Conservation (phyloP, 495 filamentous ascomycete genomes). For the Lasiosphaeria ovina region DNA sequence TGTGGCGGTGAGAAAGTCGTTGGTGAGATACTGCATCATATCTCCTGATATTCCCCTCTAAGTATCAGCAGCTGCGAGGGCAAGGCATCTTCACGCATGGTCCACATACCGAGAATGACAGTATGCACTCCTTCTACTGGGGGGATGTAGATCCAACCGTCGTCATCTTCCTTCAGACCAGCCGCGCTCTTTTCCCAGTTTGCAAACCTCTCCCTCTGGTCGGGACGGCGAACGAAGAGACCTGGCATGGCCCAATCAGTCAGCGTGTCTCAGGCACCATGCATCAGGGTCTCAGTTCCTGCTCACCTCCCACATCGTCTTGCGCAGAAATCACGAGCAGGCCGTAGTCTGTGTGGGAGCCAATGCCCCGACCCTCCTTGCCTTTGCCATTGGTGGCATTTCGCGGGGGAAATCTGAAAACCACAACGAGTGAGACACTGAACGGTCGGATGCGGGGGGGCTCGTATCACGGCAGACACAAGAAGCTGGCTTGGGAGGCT, state of each 20-base stretch:
- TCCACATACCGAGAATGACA: conserved; percentile 42
- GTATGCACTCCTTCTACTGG: conserved; percentile 39
- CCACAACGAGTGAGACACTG: conserved; percentile 8
- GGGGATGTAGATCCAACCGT: conserved; percentile 44
- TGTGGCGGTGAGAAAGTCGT: conserved; percentile 38
- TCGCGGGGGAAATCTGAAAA: conserved; percentile 36
- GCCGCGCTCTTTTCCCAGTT: conserved; percentile 47
- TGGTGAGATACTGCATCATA: conserved; percentile 49
- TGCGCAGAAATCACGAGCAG: conserved; percentile 45
- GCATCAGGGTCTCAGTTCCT: neutral
- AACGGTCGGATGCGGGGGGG: neutral
- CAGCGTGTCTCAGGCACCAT: neutral
- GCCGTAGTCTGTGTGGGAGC: conserved; percentile 48
- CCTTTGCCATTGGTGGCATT: conserved; percentile 45
- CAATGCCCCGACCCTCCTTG: conserved; percentile 44
- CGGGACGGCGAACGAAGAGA: conserved; percentile 41
- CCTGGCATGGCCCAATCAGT: conserved; percentile 15
- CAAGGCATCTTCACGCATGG: neutral
- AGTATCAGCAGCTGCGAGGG: neutral
- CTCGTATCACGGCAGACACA: neutral
- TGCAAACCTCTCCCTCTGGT: conserved; percentile 34
- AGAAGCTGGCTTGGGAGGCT: conserved; percentile 11
- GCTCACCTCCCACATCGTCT: conserved; percentile 42
- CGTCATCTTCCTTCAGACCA: conserved; percentile 41
- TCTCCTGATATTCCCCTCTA: conserved; percentile 29